Conservation (phyloP, 2,329 filamentous ascomycete species). For the Zalaria obscura region DNA sequence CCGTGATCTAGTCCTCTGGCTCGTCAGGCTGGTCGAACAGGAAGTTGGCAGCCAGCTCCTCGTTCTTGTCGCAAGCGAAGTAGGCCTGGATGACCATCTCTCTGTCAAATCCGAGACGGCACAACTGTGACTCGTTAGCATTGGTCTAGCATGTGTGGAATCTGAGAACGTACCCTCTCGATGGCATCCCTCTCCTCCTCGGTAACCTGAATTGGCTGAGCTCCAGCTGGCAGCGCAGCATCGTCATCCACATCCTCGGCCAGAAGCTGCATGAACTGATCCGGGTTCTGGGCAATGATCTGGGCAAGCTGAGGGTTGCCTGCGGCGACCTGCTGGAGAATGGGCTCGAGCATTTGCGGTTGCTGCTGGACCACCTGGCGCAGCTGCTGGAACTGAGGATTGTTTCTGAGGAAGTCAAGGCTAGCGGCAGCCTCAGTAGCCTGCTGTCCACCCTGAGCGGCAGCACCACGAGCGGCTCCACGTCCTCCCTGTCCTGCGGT, state of each 20-base stretch:
- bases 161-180: conserved; percentile 55
- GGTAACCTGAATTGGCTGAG: conserved; percentile 80
- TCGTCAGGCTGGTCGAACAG: conserved; percentile 95
- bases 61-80: conserved; percentile 98
- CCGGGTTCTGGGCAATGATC: conserved; percentile 80
- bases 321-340: conserved; percentile 86
- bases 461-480: conserved; percentile 24
- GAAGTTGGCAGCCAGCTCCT: conserved; percentile 95
- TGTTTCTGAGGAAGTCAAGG: conserved; percentile 86
- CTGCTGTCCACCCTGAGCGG: conserved; percentile 26
- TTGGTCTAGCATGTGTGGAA: conserved; percentile 3
- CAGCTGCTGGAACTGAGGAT: conserved; percentile 94
- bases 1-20: conserved; percentile 15
- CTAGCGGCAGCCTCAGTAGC: conserved; percentile 39
- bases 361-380: conserved; percentile 95
- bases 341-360: conserved; percentile 96
- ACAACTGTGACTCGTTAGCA: conserved; percentile 44
- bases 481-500: conserved; percentile 46
- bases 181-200: conserved; percentile 96
- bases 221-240: conserved; percentile 70
- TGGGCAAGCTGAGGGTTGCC: conserved; percentile 91
- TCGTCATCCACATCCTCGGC: conserved; percentile 77
- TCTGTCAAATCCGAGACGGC: conserved; percentile 81
- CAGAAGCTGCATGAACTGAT: conserved; percentile 81
- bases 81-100: conserved; percentile 95